phyloP scores from a whole-genome alignment of 148 eudicot genomes.

The Fallopia convolvulus region DNA sequence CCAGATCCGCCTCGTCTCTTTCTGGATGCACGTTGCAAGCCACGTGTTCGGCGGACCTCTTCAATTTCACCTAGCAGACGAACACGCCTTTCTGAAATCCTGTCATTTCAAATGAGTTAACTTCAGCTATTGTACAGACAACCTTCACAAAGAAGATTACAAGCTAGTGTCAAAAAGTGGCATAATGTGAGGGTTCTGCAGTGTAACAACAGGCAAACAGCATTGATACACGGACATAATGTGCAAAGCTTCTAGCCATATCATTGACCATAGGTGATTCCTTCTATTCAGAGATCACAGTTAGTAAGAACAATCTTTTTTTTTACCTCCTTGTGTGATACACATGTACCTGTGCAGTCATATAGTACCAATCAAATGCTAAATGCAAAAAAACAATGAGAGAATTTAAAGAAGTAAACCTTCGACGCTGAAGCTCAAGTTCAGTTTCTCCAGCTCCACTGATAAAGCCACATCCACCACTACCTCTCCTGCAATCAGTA shows the following conservation, averaged over 20 bases:
- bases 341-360: not conserved
- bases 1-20: conserved; percentile 60
- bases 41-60: conserved; percentile 88
- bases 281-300: not conserved
- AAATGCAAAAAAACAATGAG: not conserved
- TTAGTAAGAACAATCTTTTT: not conserved
- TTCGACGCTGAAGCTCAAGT: conserved; percentile 93
- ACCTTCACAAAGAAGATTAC: not conserved
- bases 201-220: not conserved
- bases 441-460: conserved; percentile 99
- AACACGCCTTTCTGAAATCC: conserved; percentile 68
- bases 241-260: not conserved
- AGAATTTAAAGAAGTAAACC: conserved; percentile 36
- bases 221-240: not conserved
- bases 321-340: not conserved
- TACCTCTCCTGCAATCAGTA: conserved; percentile 75
- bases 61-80: conserved; percentile 69
- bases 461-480: conserved; percentile 88
- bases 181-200: no score
- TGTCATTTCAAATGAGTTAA: conserved; percentile 20
- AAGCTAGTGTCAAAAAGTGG: not conserved
- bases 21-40: conserved; percentile 86
- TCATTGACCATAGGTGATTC: not conserved
- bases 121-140: not conserved
- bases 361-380: not conserved